phyloP scores from a whole-genome alignment of 1,139 yeast genomes.

The Hemisphaericaspora xylanilytica region DNA sequence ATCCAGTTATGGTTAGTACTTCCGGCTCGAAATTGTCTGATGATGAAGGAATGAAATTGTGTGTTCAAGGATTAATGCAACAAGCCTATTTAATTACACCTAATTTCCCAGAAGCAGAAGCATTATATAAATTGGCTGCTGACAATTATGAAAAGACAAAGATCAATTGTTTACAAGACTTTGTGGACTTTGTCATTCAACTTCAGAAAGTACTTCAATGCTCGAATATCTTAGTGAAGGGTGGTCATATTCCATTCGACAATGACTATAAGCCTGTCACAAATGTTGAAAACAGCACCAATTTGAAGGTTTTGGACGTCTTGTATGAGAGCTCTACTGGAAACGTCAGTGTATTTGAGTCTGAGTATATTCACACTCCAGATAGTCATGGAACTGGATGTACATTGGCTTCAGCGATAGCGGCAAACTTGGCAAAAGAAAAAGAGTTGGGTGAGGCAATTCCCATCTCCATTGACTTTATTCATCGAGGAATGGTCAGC shows the following conservation, averaged over 20 bases:
- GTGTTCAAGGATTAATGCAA: conserved; percentile 49
- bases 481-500: conserved; percentile 59
- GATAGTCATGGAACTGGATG: conserved; percentile 93
- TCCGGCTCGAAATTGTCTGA: conserved; percentile 63
- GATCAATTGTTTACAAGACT: conserved; percentile 15
- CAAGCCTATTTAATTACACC: conserved; percentile 72
- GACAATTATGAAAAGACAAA: conserved; percentile 18
- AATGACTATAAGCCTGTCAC: conserved; percentile 16
- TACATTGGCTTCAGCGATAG: conserved; percentile 78
- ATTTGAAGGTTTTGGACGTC: conserved; percentile 51
- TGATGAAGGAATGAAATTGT: conserved; percentile 42
- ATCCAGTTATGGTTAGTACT: conserved; percentile 83
- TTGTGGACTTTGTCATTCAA: conserved; percentile 34
- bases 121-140: conserved; percentile 25
- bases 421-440: conserved; percentile 68
- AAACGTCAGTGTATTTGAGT: conserved; percentile 44
- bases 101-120: conserved; percentile 63
- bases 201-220: conserved; percentile 46
- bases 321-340: conserved; percentile 49
- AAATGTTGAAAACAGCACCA: conserved; percentile 15
- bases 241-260: conserved; percentile 72
- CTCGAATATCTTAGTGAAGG: conserved; percentile 66
- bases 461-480: conserved; percentile 57
- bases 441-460: conserved; percentile 47
- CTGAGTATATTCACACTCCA: conserved; percentile 46